Base-by-base conservation (phyloP, 306 rosid species). In the Clitoria ternatea region DNA sequence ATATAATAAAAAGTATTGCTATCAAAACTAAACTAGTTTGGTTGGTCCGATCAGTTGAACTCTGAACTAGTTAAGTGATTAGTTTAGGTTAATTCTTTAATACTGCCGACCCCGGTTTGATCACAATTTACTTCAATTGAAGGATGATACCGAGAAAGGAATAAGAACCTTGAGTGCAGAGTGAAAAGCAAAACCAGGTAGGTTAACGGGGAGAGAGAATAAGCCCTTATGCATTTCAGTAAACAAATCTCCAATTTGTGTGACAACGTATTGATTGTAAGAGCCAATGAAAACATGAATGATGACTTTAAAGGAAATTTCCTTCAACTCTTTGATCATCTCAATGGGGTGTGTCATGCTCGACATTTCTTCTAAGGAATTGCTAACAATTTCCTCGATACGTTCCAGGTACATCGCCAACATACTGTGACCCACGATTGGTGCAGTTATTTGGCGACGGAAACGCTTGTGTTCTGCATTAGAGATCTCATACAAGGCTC, bases 141-240 rank as follows among this genome's bases (percentile, higher is more conserved):
- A 2, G 4, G 2, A 27, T 2, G 4, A 27, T 2, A 0, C 4
- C 2, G 4, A 4, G 30, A 4, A 2, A 4, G 7, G 26, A 48
- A 48, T n/a, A 48, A 4, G 15, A 11, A 80, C 80, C 84, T 80
- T 62, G 35, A 75, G 69, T 36, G 70, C 79, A 45, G 27, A 39
- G 42, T 71, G 70, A 37, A 55, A 76, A n/a, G 70, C 0, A 15
- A 72, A 81, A 19, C 79, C 69, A 0, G 85, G 85, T 0, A 55
- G 0, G 6, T 76, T 23, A 11, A 79, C 10, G 14, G 54, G 30
- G 2, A 19, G 0, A 37, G 75, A 56, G 3, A 8, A 24, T 1
- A 76, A 0, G n/a, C 54, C 81, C 10, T 29, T 13, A 0, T 0
- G 3, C 6, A 76, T 3, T 1, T 64, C 48, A 12, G 1, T 2